Evolutionary conservation across 768 basidiomycete genomes (phyloP).

Genomic region (Tulasnella sp.): DNA sequence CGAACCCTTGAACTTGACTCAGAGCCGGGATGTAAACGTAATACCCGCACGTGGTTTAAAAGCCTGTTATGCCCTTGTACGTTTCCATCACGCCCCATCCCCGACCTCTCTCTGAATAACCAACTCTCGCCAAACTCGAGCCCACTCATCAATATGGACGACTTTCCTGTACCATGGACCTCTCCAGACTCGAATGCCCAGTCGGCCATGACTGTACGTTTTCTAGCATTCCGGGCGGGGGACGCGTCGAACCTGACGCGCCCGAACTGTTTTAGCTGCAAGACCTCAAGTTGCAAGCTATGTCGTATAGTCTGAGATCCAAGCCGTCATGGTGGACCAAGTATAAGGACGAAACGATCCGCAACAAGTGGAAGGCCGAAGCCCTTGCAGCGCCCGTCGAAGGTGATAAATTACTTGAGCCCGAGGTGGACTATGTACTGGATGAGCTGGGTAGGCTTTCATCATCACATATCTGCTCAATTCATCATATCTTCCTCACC

Average conservation of each 20-base stretch:
- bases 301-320: not conserved
- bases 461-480: too few relatives aligned
- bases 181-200: not conserved
- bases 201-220: not conserved
- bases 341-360: not conserved
- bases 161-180: not conserved
- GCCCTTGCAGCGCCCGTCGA: not conserved
- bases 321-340: constrained; percentile 20
- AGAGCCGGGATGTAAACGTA: too few relatives aligned
- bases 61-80: too few relatives aligned
- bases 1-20: too few relatives aligned
- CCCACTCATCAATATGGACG: not conserved
- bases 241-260: not conserved
- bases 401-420: not conserved
- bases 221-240: not conserved
- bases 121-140: too few relatives aligned
- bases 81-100: too few relatives aligned
- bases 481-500: too few relatives aligned
- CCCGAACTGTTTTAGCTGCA: not conserved
- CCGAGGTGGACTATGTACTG: constrained; percentile 3
- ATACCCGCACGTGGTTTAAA: too few relatives aligned
- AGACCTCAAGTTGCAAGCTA: not conserved
- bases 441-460: not conserved
- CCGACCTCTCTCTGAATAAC: too few relatives aligned
- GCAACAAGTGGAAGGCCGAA: constrained; percentile 4